phyloP scores from a whole-genome alignment of 352 stramenopile species.

The Globisporangium barbulae region DNA sequence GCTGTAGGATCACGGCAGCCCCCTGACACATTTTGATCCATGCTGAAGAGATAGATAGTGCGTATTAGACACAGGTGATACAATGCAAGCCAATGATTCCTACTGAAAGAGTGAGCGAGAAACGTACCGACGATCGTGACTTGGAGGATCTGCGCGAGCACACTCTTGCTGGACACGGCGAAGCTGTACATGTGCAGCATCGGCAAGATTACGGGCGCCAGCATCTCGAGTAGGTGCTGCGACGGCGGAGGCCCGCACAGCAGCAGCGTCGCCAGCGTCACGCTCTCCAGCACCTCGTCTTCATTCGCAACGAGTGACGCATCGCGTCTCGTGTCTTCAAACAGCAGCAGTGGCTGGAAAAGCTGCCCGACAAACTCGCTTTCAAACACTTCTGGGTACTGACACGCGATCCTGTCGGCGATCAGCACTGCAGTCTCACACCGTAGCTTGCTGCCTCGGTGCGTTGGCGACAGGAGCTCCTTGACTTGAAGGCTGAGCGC shows the following conservation, averaged over 20 bases:
- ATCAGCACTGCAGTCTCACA: slow-evolving; percentile 69
- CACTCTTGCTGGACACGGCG: slow-evolving; percentile 60
- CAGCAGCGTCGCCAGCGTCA: slow-evolving; percentile 51
- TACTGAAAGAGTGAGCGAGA: too few relatives aligned
- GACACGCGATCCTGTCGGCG: slow-evolving; percentile 46
- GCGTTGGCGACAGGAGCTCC: slow-evolving; percentile 43
- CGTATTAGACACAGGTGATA: neutral
- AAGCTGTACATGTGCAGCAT: slow-evolving; percentile 77
- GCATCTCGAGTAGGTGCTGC: slow-evolving; percentile 37
- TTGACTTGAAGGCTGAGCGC: slow-evolving; percentile 55
- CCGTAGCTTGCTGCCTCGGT: slow-evolving; percentile 64
- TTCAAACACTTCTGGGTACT: slow-evolving; percentile 45
- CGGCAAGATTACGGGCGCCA: slow-evolving; percentile 52
- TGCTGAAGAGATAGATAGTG: slow-evolving; percentile 13
- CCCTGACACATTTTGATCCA: slow-evolving; percentile 29
- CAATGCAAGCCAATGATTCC: neutral
- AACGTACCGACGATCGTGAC: slow-evolving; percentile 45
- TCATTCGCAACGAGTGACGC: slow-evolving; percentile 29
- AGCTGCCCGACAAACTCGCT: slow-evolving; percentile 45
- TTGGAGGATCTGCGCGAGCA: slow-evolving; percentile 43
- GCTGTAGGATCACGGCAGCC: slow-evolving; percentile 44
- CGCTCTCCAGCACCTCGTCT: slow-evolving; percentile 41
- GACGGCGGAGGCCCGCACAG: slow-evolving; percentile 69
- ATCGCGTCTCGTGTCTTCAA: slow-evolving; percentile 33
- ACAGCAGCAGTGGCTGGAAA: slow-evolving; percentile 63